A percentile compares a stretch with the other conserved stretches of the same genome.
Evolutionary conservation across 1,284 basidiomycete genomes (phyloP).

Genomic region (Trametes versicolor): DNA sequence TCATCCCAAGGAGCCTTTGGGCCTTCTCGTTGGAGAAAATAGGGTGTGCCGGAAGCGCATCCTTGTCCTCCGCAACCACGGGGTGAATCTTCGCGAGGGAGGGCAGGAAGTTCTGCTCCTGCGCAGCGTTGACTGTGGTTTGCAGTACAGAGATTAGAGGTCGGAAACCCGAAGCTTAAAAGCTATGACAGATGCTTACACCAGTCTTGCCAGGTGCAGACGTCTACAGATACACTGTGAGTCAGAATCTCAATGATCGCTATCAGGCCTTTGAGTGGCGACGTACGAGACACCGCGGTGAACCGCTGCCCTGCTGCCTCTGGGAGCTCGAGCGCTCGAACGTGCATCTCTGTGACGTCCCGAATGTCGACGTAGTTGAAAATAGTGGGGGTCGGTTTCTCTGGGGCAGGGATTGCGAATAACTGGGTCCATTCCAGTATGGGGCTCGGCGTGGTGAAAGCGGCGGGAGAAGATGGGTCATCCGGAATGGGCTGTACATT

Average conservation of each 20-base stretch:
- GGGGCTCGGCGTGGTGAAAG: slow-evolving; percentile 11
- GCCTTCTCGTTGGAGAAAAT: slow-evolving; percentile 16
- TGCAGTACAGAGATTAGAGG: neutral
- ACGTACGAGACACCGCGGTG: slow-evolving; percentile 48
- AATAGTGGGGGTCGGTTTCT: slow-evolving; percentile 7
- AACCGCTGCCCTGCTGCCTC: slow-evolving; percentile 63
- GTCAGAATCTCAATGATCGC: neutral
- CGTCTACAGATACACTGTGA: neutral
- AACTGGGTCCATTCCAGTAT: slow-evolving; percentile 21
- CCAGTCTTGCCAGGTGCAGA: slow-evolving; percentile 24
- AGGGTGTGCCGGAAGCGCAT: neutral
- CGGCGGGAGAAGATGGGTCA: slow-evolving; percentile 30
- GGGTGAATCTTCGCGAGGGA: slow-evolving; percentile 16
- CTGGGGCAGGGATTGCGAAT: slow-evolving; percentile 38
- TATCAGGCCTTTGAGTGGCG: neutral
- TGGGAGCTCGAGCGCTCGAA: slow-evolving; percentile 55
- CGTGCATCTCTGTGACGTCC: slow-evolving; percentile 64
- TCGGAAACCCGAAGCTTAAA: neutral
- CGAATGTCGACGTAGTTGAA: slow-evolving; percentile 65
- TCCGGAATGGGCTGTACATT: slow-evolving; percentile 28
- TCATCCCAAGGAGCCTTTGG: slow-evolving; percentile 9
- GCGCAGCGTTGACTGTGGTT: slow-evolving; percentile 9
- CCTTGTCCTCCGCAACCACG: neutral
- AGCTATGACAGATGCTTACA: slow-evolving; percentile 7
- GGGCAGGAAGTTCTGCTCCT: slow-evolving; percentile 10